Conservation (phyloP, 805 yeast species). For the Candida golubevii region DNA sequence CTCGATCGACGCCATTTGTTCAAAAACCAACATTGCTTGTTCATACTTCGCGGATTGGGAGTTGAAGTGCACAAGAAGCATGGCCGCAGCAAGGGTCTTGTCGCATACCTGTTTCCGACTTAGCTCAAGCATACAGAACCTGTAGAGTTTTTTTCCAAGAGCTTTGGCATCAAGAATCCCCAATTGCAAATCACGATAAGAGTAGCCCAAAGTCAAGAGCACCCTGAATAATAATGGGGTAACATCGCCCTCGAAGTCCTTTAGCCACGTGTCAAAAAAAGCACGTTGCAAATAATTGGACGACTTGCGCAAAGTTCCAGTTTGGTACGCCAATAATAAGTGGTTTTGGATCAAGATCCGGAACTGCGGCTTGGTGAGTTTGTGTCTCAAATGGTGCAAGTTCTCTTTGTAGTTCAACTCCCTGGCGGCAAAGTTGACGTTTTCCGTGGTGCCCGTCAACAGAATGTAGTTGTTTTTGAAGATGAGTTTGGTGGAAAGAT, state of each 20-base stretch:
- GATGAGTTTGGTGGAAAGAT: conserved; percentile 38
- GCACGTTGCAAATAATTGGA: conserved; percentile 22
- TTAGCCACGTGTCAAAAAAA: conserved; percentile 18
- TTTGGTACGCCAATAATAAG: conserved; percentile 36
- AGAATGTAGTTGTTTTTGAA: conserved; percentile 43
- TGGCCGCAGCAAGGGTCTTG: conserved; percentile 22
- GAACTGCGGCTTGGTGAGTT: conserved; percentile 35
- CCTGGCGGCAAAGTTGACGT: conserved; percentile 26
- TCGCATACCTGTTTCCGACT: conserved; percentile 1
- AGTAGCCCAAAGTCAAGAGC: conserved; percentile 26
- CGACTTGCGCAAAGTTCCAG: conserved; percentile 32
- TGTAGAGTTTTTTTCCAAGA: conserved; percentile 18
- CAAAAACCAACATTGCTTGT: conserved; percentile 20
- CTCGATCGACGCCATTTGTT: conserved; percentile 6
- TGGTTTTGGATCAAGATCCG: conserved; percentile 41
- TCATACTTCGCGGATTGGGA: conserved; percentile 19
- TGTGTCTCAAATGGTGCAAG: conserved; percentile 22
- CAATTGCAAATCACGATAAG: conserved; percentile 23
- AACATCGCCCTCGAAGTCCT: conserved; percentile 29
- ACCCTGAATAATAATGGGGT: conserved; percentile 27
- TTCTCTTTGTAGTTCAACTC: conserved; percentile 27
- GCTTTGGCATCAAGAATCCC: conserved; percentile 13
- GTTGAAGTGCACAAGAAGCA: conserved; percentile 28
- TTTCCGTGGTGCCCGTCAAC: conserved; percentile 12
- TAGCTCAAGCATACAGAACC: conserved; percentile 8